Base-by-base conservation (phyloP, 495 filamentous ascomycete genomes). In the Amniculicola lignicola region DNA sequence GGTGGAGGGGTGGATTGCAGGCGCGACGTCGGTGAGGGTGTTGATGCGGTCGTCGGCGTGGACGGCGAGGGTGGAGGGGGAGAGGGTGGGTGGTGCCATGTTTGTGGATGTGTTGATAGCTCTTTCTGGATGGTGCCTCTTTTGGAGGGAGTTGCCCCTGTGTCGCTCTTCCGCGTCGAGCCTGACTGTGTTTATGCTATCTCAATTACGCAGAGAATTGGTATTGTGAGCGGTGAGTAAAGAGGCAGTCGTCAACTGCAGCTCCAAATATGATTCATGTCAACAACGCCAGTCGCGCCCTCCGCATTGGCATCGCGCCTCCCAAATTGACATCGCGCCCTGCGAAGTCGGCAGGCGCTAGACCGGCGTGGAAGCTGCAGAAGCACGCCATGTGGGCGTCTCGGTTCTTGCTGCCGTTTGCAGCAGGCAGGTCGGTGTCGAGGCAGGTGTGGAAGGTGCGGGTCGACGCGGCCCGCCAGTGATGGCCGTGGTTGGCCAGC, bases 41-140 rank as follows among this genome's bases (percentile, higher is more conserved):
- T 87, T 86, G 49, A 92, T 75, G 57, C 71, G 74, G 72, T 95
- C 89, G 60, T 95, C 91, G 45, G 85, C 89, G 72, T 97, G 92
- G 54, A 97, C 75, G n/a, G 85, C 81, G 41, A 80, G 80, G 21
- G 90, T 93, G 21, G 87, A 72, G 38, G 82, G 67, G 1, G 77
- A 77, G 52, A 22, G 15, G 14, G 33, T 29, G n/a, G 43, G 22
- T 3, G 58, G 31, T 11, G 52, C 15, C 35, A 44, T 48, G 40
- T 16, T 45, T 22, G 41, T 40, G 16, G 21, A 38, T 9, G 48
- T 23, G 24, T 51, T 23, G 25, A 41, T 18, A 28, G 12, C n/a
- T n/a, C n/a, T n/a, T n/a, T n/a, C n/a, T n/a, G n/a, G n/a, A n/a
- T n/a, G n/a, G n/a, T n/a, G n/a, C n/a, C n/a, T n/a, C n/a, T n/a